Evolutionary conservation across 495 filamentous ascomycete species (phyloP).

Genomic region (Letharia columbiana): DNA sequence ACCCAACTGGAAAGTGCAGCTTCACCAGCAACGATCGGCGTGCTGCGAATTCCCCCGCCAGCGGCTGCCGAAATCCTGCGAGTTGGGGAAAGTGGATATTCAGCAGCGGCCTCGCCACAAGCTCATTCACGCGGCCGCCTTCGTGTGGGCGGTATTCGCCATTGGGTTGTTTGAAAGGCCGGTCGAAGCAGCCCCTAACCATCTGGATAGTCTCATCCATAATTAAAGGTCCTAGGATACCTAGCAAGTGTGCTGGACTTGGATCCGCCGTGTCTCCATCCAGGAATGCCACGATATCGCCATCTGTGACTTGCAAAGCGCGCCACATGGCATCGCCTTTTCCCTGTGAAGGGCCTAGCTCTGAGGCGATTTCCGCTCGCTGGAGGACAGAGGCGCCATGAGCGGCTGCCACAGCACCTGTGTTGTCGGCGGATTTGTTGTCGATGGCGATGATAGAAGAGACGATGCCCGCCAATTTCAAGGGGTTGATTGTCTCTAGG

Average conservation of each 20-base stretch:
- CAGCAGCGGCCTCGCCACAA: conserved; percentile 7
- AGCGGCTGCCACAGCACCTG: conserved; percentile 5
- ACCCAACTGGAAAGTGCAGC: conserved; percentile 9
- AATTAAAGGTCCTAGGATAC: conserved; percentile 4
- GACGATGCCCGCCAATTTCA: conserved; percentile 1
- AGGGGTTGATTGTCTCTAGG: conserved; percentile 3
- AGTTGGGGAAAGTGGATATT: conserved; percentile 9
- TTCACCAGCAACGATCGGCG: conserved; percentile 5
- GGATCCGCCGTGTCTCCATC: conserved; percentile 9
- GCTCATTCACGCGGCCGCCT: conserved; percentile 7
- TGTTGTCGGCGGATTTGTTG: background rate
- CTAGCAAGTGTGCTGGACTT: conserved; percentile 6
- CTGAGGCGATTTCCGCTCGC: conserved; percentile 5
- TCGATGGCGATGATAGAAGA: conserved; percentile 3
- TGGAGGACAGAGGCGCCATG: conserved; percentile 10
- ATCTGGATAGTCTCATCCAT: conserved; percentile 11
- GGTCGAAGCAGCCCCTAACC: conserved; percentile 8
- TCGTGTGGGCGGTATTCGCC: conserved; percentile 5
- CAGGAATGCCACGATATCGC: conserved; percentile 3
- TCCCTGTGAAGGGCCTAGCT: conserved; percentile 5
- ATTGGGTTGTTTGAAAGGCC: conserved; percentile 8
- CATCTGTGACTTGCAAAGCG: conserved; percentile 7
- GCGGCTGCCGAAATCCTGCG: conserved; percentile 8
- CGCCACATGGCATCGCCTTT: conserved; percentile 11
- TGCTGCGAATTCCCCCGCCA: conserved; percentile 9